These are phyloP conservation scores for Candida namnaoensis DNA, from an alignment of 805 yeast genomes.

Conservation along the genomic window DNA sequence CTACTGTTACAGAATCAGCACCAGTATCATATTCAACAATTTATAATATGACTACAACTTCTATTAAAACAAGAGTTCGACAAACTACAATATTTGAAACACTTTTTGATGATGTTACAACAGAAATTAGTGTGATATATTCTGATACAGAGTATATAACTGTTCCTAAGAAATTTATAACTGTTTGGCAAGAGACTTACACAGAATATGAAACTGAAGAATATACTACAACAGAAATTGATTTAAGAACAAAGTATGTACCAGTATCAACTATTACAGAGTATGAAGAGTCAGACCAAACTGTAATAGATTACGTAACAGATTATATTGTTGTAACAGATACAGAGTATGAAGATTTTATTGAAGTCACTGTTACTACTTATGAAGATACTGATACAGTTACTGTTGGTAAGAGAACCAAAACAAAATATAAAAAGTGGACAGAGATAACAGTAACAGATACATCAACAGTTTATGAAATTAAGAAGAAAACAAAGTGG, in stretches of 20 bases:
- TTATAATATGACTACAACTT: neutral
- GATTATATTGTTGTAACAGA: slow-evolving; percentile 13
- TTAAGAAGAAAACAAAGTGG: slow-evolving; percentile 9
- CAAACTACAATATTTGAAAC: slow-evolving; percentile 13
- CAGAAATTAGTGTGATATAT: slow-evolving; percentile 8
- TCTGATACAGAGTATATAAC: slow-evolving; percentile 10
- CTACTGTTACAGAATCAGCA: neutral
- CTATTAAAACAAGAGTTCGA: slow-evolving; percentile 10
- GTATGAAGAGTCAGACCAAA: slow-evolving; percentile 17
- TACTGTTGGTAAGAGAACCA: slow-evolving; percentile 9
- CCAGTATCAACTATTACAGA: slow-evolving; percentile 17
- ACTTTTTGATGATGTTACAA: slow-evolving; percentile 8
- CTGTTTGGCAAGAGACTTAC: slow-evolving; percentile 9
- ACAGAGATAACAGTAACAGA: slow-evolving; percentile 8
- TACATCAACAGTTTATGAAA: slow-evolving; percentile 9
- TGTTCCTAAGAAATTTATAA: slow-evolving; percentile 11
- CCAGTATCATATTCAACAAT: neutral
- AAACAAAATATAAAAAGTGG: slow-evolving; percentile 7
- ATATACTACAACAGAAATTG: slow-evolving; percentile 5
- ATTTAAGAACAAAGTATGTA: slow-evolving; percentile 8
- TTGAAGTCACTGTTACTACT: slow-evolving; percentile 1
- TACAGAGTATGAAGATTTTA: slow-evolving; percentile 3
- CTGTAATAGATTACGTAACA: slow-evolving; percentile 16
- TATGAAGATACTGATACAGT: slow-evolving; percentile 10
- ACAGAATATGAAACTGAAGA: slow-evolving; percentile 8